A percentile compares a stretch with the other conserved stretches of the same genome.
These are phyloP conservation scores for Oenanthe sinensis DNA, from an alignment of 129 eudicot genomes.

Conservation along the genomic window DNA sequence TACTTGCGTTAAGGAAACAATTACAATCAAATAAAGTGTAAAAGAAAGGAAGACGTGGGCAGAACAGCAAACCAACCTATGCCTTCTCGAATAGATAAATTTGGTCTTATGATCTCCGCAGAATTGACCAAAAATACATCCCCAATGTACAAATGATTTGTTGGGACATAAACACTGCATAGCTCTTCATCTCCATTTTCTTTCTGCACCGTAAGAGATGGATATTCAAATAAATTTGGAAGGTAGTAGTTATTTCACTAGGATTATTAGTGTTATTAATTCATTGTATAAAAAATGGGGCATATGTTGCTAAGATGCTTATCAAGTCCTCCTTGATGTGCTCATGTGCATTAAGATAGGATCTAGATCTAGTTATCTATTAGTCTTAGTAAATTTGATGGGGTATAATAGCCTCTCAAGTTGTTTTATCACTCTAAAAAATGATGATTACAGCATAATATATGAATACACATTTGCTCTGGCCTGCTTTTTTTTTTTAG, in stretches of 20 bases:
- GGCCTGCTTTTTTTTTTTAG: background rate
- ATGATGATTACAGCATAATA: background rate
- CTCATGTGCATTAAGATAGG: background rate
- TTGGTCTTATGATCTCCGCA: constrained; percentile 76
- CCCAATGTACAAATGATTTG: constrained; percentile 90
- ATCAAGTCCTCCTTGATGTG: background rate
- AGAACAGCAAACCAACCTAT: constrained; percentile 42
- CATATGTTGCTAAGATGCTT: background rate
- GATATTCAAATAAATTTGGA: background rate
- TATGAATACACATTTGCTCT: background rate
- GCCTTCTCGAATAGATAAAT: constrained; percentile 89
- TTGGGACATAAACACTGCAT: constrained; percentile 88
- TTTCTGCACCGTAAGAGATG: constrained; percentile 41
- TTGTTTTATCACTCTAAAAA: background rate
- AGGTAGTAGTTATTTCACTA: background rate
- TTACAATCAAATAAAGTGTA: background rate
- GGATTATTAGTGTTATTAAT: background rate
- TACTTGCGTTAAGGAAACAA: background rate
- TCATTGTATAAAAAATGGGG: background rate
- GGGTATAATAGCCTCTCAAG: background rate
- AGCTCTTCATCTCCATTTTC: constrained; percentile 83
- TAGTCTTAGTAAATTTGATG: background rate
- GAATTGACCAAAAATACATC: constrained; percentile 84
- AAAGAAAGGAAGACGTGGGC: background rate
- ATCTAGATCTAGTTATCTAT: background rate